Evolutionary conservation across 2,329 filamentous ascomycete genomes (phyloP).

Genomic region (Eutypella sp.): DNA sequence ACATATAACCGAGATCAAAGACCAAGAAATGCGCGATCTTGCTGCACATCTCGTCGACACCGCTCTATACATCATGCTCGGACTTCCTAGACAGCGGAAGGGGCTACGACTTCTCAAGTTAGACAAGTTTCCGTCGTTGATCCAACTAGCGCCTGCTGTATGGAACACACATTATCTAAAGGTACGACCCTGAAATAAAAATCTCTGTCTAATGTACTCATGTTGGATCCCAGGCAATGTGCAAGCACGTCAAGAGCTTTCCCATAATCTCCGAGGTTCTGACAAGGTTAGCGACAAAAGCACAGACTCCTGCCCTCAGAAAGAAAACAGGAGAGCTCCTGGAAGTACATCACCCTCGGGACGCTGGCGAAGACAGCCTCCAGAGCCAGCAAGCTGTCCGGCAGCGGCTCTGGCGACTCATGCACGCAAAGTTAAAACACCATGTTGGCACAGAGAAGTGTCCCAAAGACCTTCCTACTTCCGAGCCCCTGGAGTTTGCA

Average conservation of each 20-base stretch:
- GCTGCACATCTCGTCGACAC: slow-evolving; percentile 16
- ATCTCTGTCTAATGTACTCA: slow-evolving; percentile 9
- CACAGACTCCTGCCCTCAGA: slow-evolving; percentile 17
- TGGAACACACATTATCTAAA: slow-evolving; percentile 29
- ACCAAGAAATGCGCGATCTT: slow-evolving; percentile 2
- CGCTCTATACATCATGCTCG: slow-evolving; percentile 23
- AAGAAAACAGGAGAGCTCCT: slow-evolving; percentile 12
- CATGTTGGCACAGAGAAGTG: slow-evolving; percentile 9
- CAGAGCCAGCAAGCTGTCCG: slow-evolving; percentile 8
- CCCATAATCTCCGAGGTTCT: slow-evolving; percentile 19
- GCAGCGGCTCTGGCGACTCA: slow-evolving; percentile 17
- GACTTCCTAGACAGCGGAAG: slow-evolving; percentile 15
- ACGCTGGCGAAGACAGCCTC: not conserved
- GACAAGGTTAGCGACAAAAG: slow-evolving; percentile 11
- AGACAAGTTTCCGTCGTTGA: slow-evolving; percentile 14
- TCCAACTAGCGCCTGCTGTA: slow-evolving; percentile 27
- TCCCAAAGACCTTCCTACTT: not conserved
- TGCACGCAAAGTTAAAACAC: slow-evolving; percentile 16
- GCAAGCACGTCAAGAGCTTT: slow-evolving; percentile 16
- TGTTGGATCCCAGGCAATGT: slow-evolving; percentile 11
- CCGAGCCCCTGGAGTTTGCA: not conserved
- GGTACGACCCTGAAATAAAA: slow-evolving; percentile 12
- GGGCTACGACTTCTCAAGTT: slow-evolving; percentile 12
- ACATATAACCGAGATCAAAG: not conserved
- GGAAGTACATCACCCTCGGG: too few relatives aligned